Evolutionary conservation across 1,139 yeast genomes (phyloP).

Genomic region (Saccharomycopsis hybrid): DNA sequence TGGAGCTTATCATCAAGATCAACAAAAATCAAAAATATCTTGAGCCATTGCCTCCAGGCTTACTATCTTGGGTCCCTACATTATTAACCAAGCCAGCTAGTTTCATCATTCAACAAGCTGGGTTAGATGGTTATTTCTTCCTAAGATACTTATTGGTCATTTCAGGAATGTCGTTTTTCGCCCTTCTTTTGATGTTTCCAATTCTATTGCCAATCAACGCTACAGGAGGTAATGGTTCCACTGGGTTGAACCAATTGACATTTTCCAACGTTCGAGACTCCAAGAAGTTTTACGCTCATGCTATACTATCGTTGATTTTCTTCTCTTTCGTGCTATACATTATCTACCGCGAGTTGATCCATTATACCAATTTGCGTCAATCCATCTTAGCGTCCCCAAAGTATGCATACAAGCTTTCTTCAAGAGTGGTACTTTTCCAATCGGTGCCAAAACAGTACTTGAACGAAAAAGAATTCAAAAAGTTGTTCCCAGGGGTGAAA

Average conservation of each 20-base stretch:
- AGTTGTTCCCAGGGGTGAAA: constrained; percentile 53
- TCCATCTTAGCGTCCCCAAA: constrained; percentile 64
- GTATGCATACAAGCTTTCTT: constrained; percentile 58
- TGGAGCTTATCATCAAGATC: constrained; percentile 30
- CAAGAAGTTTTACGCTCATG: constrained; percentile 65
- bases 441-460: constrained; percentile 47
- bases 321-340: constrained; percentile 55
- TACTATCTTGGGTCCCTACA: constrained; percentile 48
- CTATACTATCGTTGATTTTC: constrained; percentile 61
- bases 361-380: constrained; percentile 61
- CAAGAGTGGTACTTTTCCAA: constrained; percentile 62
- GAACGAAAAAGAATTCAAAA: constrained; percentile 47
- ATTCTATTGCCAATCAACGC: constrained; percentile 84
- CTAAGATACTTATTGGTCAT: constrained; percentile 68
- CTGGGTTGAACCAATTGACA: constrained; percentile 55
- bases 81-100: constrained; percentile 52
- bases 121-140: constrained; percentile 86
- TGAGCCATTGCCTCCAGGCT: constrained; percentile 50
- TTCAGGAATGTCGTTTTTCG: constrained; percentile 50
- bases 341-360: constrained; percentile 65
- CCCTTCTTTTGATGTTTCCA: constrained; percentile 66
- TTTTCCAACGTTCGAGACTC: constrained; percentile 57
- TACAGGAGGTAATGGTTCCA: constrained; percentile 55
- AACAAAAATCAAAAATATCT: constrained; percentile 40
- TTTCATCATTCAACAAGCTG: constrained; percentile 69